Base-by-base conservation (phyloP, 441 rosid species). In the Capsella rubella region DNA sequence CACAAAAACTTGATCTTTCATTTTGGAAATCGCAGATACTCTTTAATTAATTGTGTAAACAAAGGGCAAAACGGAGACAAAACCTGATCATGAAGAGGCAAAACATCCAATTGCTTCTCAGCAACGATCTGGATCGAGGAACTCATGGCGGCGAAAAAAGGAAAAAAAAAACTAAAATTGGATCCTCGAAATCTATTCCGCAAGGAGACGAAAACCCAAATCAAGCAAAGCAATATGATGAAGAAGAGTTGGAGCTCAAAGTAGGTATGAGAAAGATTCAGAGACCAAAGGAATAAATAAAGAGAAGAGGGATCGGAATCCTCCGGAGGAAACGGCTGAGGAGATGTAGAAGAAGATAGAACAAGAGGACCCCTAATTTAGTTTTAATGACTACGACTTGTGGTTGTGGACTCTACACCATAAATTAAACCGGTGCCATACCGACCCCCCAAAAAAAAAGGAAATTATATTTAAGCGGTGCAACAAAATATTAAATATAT, bases 31-130 rank as follows among this genome's bases (percentile, higher is more conserved):
- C 32, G 21, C 21, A 28, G 8, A 53, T 43, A 14, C 31, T 4
- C 8, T 34, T 32, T 5, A 3, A 31, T 31, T 31, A 5, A 50
- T 37, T 11, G 12, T 35, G 56, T 0, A 25, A 34, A 21, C 25
- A 6, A 3, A 15, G 46, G 45, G 21, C 0, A 49, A 69, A 29
- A 21, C 15, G 14, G 28, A 49, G 40, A 21, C 8, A 49, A 58
- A 75, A 71, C 80, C 77, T 77, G 73, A 57, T 50, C 49, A 5
- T 29, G 25, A 70, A 55, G 80, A 40, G 61, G 7, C n/a, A 65
- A 71, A 56, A 18, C 14, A 3, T 42, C 61, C 3, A 49, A 16
- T 18, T 1, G 63, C 63, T 65, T 16, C 64, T 71, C 73, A 77
- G 21, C 73, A 43, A 49, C 72, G 60, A 64, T 56, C 67, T 76